These are phyloP conservation scores for Pseudocercospora ulei DNA, from an alignment of 2,329 filamentous ascomycete genomes.

Conservation along the genomic window DNA sequence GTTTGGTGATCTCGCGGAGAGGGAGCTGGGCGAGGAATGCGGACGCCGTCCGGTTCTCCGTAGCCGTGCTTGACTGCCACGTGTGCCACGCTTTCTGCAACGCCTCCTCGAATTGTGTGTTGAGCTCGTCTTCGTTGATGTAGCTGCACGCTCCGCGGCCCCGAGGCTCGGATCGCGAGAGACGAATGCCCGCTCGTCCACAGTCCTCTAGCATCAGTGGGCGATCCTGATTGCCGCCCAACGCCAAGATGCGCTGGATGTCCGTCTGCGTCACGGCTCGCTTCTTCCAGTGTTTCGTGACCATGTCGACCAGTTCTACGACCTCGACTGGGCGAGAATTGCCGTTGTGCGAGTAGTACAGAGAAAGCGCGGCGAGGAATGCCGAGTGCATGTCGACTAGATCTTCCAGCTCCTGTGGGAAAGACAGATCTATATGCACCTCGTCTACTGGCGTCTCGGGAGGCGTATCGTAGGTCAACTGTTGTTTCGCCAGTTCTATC, in stretches of 20 bases:
- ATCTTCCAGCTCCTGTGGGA: constrained; percentile 39
- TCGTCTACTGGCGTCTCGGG: constrained; percentile 28
- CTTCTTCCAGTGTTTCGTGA: constrained; percentile 41
- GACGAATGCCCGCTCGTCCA: constrained; percentile 29
- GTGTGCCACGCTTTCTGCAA: constrained; percentile 41
- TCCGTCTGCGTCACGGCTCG: constrained; percentile 41
- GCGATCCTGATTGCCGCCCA: constrained; percentile 29
- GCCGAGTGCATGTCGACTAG: constrained; percentile 42
- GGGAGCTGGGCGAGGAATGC: constrained; percentile 52
- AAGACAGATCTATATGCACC: constrained; percentile 18
- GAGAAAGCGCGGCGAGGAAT: constrained; percentile 43
- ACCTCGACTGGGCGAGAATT: constrained; percentile 40
- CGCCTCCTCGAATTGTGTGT: constrained; percentile 43
- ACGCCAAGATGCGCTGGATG: constrained; percentile 40
- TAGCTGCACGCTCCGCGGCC: constrained; percentile 25
- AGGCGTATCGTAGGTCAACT: constrained; percentile 30
- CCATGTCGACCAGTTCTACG: constrained; percentile 34
- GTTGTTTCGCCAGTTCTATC: constrained; percentile 18
- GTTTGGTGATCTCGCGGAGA: constrained; percentile 45
- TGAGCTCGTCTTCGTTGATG: constrained; percentile 36
- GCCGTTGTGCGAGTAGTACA: constrained; percentile 45
- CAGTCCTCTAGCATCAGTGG: constrained; percentile 27
- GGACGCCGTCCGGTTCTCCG: constrained; percentile 35
- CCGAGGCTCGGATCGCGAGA: constrained; percentile 18
- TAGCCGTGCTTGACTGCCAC: constrained; percentile 33